Evolutionary conservation across 1,139 yeast genomes (phyloP).

Genomic region (Saccharomyces hybrid): DNA sequence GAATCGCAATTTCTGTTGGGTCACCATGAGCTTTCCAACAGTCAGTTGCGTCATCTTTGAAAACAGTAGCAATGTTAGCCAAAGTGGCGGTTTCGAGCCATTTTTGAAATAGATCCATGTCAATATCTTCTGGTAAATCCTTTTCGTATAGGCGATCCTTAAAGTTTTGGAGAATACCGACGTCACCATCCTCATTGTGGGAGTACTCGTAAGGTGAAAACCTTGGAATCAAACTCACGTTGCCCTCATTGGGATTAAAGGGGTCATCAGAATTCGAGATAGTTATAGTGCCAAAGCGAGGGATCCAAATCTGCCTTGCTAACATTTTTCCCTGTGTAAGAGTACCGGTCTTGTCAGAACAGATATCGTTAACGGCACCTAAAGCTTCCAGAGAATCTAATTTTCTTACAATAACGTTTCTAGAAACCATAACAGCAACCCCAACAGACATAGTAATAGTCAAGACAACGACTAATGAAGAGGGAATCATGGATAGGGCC

Average conservation of each 20-base stretch:
- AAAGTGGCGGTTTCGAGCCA: constrained; percentile 68
- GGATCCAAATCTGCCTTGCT: constrained; percentile 79
- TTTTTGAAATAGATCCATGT: constrained; percentile 40
- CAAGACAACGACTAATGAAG: constrained; percentile 93
- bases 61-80: constrained; percentile 75
- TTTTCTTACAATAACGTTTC: constrained; percentile 87
- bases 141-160: constrained; percentile 37
- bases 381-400: constrained; percentile 92
- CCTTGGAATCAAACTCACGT: constrained; percentile 36
- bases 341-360: constrained; percentile 95
- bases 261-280: constrained; percentile 61
- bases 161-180: constrained; percentile 40
- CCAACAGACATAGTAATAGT: constrained; percentile 96
- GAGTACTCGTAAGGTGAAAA: constrained; percentile 45
- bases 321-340: constrained; percentile 94
- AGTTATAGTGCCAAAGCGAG: constrained; percentile 60
- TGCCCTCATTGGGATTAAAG: constrained; percentile 65
- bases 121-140: constrained; percentile 33
- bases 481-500: constrained; percentile 98
- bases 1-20: constrained; percentile 89
- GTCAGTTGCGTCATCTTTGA: constrained; percentile 49
- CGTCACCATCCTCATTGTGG: constrained; percentile 44
- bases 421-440: constrained; percentile 89
- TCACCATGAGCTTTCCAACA: constrained; percentile 67
- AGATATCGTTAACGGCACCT: constrained; percentile 92